phyloP scores from a whole-genome alignment of 306 rosid genomes.

The Luffa acutangula region DNA sequence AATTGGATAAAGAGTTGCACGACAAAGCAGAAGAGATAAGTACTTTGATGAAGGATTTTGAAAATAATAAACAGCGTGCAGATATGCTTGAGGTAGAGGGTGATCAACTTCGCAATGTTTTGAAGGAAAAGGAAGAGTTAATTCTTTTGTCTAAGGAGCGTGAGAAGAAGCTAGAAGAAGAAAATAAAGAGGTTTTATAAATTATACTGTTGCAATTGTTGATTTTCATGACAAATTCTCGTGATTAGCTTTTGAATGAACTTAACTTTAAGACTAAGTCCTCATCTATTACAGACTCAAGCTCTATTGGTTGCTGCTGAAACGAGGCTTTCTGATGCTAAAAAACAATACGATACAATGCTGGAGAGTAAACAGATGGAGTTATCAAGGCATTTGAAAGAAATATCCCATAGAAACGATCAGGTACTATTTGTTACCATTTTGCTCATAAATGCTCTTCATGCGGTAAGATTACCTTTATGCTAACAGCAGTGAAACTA shows the following conservation, averaged over 20 bases:
- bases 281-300: conserved; percentile 43
- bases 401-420: conserved; percentile 85
- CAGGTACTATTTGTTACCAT: conserved; percentile 44
- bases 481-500: conserved; percentile 23
- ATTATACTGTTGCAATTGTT: conserved; percentile 1
- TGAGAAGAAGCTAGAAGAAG: conserved; percentile 67
- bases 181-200: conserved; percentile 53
- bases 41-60: conserved; percentile 36
- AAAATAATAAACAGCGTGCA: conserved; percentile 40
- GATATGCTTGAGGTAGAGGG: conserved; percentile 49
- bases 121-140: conserved; percentile 60
- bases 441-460: conserved; percentile 14
- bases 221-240: background rate
- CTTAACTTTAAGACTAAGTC: conserved; percentile 7
- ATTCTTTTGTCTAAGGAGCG: conserved; percentile 42
- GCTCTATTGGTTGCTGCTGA: conserved; percentile 45
- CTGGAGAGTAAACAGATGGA: conserved; percentile 67
- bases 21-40: conserved; percentile 54
- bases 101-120: conserved; percentile 25
- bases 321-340: conserved; percentile 60
- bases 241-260: conserved; percentile 5
- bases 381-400: conserved; percentile 82
- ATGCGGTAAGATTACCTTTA: conserved; percentile 11
- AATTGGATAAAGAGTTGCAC: conserved; percentile 49
- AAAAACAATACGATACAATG: conserved; percentile 69